Evolutionary conservation across 768 basidiomycete species (phyloP).

Genomic region (Sporobolomyces phaffii): DNA sequence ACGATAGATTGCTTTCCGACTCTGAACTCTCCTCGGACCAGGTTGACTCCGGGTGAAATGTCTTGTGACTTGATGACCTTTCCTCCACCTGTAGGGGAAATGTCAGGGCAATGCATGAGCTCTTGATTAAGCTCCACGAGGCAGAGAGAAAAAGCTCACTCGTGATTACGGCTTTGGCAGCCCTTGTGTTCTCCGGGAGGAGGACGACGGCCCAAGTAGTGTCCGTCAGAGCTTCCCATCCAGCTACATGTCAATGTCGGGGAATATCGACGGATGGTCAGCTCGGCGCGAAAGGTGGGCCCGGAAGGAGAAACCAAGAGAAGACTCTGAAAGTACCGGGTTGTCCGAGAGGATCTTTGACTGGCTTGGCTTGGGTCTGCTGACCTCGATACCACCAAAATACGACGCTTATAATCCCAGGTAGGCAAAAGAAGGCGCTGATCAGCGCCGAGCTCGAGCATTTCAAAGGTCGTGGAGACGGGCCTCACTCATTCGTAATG

Average conservation of each 20-base stretch:
- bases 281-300: not conserved
- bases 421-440: not conserved
- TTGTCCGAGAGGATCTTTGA: constrained; percentile 9
- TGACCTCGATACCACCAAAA: constrained; percentile 23
- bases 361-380: not conserved
- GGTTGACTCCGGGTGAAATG: constrained; percentile 15
- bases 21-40: not conserved
- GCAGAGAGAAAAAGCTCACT: not conserved
- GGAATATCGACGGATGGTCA: not conserved
- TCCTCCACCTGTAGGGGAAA: constrained; percentile 22
- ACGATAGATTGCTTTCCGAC: constrained; percentile 13
- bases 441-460: not conserved
- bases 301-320: not conserved
- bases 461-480: not conserved
- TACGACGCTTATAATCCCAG: not conserved
- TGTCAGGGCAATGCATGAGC: too few species aligned
- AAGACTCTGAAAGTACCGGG: not conserved
- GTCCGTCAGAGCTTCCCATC: constrained; percentile 3
- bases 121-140: not conserved
- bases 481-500: constrained; percentile 9
- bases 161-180: not conserved
- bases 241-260: not conserved
- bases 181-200: not conserved
- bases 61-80: not conserved
- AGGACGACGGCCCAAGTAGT: constrained; percentile 8